These are phyloP conservation scores for Bryoerythrophyllum caledonicum DNA, from an alignment of 225 moss, liverwort and hornwort genomes.

Conservation along the genomic window DNA sequence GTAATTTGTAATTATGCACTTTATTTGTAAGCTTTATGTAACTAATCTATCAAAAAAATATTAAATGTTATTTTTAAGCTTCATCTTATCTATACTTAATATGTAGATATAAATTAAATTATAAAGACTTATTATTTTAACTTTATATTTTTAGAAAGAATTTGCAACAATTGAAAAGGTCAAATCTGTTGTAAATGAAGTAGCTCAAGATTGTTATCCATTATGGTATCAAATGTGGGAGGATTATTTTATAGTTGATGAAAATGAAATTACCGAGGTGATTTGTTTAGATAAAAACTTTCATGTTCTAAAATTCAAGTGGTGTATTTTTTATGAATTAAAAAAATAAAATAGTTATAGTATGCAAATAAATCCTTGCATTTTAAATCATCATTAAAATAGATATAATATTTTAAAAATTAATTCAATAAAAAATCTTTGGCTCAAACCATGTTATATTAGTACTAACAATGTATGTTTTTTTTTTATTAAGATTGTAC, in stretches of 20 bases:
- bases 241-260: conserved; percentile 61
- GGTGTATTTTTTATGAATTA: background rate
- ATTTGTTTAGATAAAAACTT: accelerated
- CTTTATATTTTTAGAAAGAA: conserved; percentile 48
- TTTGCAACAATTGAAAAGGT: conserved; percentile 62
- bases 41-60: background rate
- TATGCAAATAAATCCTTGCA: background rate
- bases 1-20: background rate
- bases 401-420: no score
- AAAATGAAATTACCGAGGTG: conserved; percentile 60
- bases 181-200: conserved; percentile 40
- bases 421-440: no score
- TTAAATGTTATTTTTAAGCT: background rate
- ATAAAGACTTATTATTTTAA: accelerated
- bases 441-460: background rate
- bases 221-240: conserved; percentile 72
- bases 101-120: background rate
- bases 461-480: background rate
- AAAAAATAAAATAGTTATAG: background rate
- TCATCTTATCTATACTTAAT: background rate
- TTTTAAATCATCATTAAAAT: no score
- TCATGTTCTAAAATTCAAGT: no score
- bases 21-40: background rate
- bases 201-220: conserved; percentile 65
- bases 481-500: conserved; percentile 21